A percentile compares a stretch with the other conserved stretches of the same genome.
Evolutionary conservation across 2,329 filamentous ascomycete genomes (phyloP).

Genomic region (Aspergillus melleus): DNA sequence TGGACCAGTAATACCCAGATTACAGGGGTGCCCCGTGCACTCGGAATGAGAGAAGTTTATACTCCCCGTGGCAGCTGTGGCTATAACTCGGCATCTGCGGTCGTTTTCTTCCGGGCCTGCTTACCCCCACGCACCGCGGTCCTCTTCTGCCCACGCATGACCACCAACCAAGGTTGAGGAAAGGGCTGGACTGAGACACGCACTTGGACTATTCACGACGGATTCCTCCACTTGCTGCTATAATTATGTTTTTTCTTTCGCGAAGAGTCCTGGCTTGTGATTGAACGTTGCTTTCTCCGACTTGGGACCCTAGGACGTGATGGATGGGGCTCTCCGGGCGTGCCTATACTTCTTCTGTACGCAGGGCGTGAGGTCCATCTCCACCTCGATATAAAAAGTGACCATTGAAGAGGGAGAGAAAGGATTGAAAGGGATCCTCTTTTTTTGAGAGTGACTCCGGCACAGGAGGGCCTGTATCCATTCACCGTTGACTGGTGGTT

Average conservation of each 20-base stretch:
- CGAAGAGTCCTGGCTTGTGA: background rate
- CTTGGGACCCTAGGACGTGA: background rate
- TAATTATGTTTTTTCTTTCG: background rate
- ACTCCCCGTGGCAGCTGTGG: background rate
- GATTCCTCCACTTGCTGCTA: conserved; percentile 5
- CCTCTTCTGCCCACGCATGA: background rate
- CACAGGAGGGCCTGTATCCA: background rate
- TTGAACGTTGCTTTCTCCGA: background rate
- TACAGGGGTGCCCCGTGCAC: conserved; percentile 3
- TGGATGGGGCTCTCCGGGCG: background rate
- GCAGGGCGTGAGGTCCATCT: background rate
- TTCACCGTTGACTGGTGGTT: background rate
- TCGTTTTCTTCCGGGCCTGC: background rate
- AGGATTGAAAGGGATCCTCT: background rate
- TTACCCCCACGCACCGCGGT: conserved; percentile 1
- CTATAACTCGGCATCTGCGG: background rate
- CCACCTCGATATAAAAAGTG: background rate
- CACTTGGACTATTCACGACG: background rate
- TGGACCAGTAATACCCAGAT: background rate
- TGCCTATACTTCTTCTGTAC: background rate
- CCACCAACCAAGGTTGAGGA: background rate
- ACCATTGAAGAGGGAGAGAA: conserved; percentile 1
- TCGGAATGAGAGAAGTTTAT: background rate
- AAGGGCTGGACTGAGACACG: conserved; percentile 2
- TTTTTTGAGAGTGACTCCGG: background rate